Base-by-base conservation (phyloP, 768 basidiomycete genomes). In the Lepiota brunneoincarnata region DNA sequence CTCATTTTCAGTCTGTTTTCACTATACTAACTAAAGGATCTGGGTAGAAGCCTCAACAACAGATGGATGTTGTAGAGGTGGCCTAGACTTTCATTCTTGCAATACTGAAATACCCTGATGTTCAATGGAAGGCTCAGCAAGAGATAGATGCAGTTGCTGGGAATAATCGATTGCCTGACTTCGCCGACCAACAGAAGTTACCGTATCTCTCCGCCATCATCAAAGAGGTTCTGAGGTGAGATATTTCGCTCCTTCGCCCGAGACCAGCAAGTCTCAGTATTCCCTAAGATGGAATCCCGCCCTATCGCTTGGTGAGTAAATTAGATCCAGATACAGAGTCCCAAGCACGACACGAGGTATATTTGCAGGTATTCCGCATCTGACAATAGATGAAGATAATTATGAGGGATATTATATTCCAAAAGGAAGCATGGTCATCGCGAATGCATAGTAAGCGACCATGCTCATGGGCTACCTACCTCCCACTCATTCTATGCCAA, bases 121-220 rank as follows among this genome's bases (percentile, higher is more conserved):
- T 62, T 18, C 56, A 58, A 21, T 21, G 24, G 24, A 65, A 61
- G 45, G 60, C 62, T 18, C 62, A 55, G 60, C 37, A 43, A 45
- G 61, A 72, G 42, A 51, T 72, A 1, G 68, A 69, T 45, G 31
- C 53, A 2, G 43, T 64, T 2, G 23, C 66, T 24, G 55, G 47
- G 1, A n/a, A 50, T 20, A 51, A 59, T 10, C 54, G 60, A 4
- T 51, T 68, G 9, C 67, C 65, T 21, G 52, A 55, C 18, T 64
- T 67, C 34, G 53, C 53, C 2, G 66, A 68, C 31, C 28, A 51
- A 37, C 38, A 49, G 0, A 54, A 57, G 1, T 31, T 64, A 4
- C 63, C 64, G 0, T 67, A 68, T 46, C 50, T 63, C 23, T 36
- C 56, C 2, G 66, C 67, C 6, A 48, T 64, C 4, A 39, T 64